Conservation (phyloP, 768 basidiomycete genomes). For the Boletus rufocinnamomeus region DNA sequence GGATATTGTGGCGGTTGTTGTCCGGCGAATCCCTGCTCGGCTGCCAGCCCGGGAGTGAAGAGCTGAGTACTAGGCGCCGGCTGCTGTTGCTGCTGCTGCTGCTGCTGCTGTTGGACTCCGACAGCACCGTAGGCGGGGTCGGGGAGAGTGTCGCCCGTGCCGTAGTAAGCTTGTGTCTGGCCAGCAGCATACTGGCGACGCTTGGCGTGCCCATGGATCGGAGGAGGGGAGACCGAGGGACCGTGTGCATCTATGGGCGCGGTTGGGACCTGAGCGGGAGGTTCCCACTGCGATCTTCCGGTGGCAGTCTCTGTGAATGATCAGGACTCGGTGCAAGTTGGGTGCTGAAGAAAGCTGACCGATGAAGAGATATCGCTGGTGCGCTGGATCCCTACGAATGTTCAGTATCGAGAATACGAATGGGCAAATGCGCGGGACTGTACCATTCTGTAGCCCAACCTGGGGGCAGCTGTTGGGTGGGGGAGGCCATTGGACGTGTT, state of each 20-base stretch:
- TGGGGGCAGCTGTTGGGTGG: slow-evolving; percentile 74
- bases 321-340: slow-evolving; percentile 12
- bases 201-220: slow-evolving; percentile 52
- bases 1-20: slow-evolving; percentile 60
- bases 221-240: slow-evolving; percentile 46
- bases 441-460: slow-evolving; percentile 96
- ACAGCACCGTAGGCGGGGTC: slow-evolving; percentile 46
- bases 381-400: slow-evolving; percentile 65
- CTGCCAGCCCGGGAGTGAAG: slow-evolving; percentile 83
- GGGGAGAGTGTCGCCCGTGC: slow-evolving; percentile 45
- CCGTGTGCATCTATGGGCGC: slow-evolving; percentile 43
- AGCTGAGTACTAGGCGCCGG: slow-evolving; percentile 51
- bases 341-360: slow-evolving; percentile 52
- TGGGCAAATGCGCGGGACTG: slow-evolving; percentile 17
- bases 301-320: slow-evolving; percentile 70
- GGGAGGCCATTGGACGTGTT: slow-evolving; percentile 39
- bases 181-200: slow-evolving; percentile 94
- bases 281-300: slow-evolving; percentile 89
- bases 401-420: slow-evolving; percentile 16
- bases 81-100: slow-evolving; percentile 23
- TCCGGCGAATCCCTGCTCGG: slow-evolving; percentile 64
- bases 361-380: slow-evolving; percentile 86
- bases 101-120: slow-evolving; percentile 30
- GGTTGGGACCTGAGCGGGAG: slow-evolving; percentile 48
- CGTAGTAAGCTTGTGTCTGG: slow-evolving; percentile 89